Conservation (phyloP, 495 filamentous ascomycete genomes). For the Podospora appendiculata region DNA sequence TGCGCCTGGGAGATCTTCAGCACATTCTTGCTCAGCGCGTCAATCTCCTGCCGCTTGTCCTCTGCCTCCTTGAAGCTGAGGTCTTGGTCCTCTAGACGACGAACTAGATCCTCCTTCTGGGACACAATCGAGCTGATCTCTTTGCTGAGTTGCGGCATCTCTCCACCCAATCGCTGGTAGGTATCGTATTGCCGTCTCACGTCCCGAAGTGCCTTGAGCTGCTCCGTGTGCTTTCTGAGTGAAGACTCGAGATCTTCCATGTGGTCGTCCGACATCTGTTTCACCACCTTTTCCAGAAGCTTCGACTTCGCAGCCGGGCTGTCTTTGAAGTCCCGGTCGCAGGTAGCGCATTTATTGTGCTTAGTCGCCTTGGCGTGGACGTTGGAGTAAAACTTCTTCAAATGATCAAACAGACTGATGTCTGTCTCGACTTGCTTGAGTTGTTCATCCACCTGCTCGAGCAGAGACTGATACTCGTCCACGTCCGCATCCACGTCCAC, state of each 20-base stretch:
- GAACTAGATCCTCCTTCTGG: constrained; percentile 53
- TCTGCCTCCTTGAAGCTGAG: constrained; percentile 53
- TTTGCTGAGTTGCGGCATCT: constrained; percentile 61
- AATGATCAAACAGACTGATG: constrained; percentile 49
- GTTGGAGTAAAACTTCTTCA: constrained; percentile 55
- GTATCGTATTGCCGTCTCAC: constrained; percentile 64
- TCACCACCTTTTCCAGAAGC: constrained; percentile 54
- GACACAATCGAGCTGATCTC: constrained; percentile 49
- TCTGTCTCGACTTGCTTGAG: constrained; percentile 57
- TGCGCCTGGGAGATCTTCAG: constrained; percentile 64
- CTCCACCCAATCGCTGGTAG: constrained; percentile 58
- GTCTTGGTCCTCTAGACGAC: constrained; percentile 67
- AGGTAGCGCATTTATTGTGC: constrained; percentile 63
- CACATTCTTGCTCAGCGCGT: constrained; percentile 67
- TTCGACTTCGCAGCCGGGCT: constrained; percentile 45
- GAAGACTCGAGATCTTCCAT: constrained; percentile 47
- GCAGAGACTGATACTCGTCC: constrained; percentile 20
- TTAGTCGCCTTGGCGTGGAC: constrained; percentile 52
- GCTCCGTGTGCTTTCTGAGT: constrained; percentile 41
- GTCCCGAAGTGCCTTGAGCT: constrained; percentile 48
- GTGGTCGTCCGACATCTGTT: constrained; percentile 46
- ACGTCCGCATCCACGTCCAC: neutral
- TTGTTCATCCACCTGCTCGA: constrained; percentile 32
- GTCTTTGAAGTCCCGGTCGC: constrained; percentile 54
- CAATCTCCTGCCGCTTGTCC: constrained; percentile 63